Base-by-base conservation (phyloP, 78 protist genomes). In the Dictyostelium purpureum region DNA sequence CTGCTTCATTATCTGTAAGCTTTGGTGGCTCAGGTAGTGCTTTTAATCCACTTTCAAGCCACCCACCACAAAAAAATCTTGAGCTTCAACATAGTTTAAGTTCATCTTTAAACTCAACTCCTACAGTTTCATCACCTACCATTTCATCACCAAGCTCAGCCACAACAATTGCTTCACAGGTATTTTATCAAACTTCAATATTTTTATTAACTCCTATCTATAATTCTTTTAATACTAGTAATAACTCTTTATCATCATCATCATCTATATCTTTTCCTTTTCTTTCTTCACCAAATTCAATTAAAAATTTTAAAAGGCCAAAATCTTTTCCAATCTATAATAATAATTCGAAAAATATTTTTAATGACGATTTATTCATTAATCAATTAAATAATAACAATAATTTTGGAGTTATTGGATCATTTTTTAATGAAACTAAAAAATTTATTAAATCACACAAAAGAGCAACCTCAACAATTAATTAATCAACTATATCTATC, bases 391-490 rank as follows among this genome's bases (percentile, higher is more conserved):
- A 24, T 52, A 21, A 0, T 1, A 59, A n/a, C 10, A 19, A 38
- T 33, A 5, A 40, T 40, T 40, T 35, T 40, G 21, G 31, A 18
- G 12, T n/a, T n/a, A 21, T 69, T 40, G 4, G n/a, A 6, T 69
- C 76, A 40, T 40, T 42, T 18, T 38, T 42, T 42, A 6, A 31
- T 21, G 14, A 4, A 9, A 61, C 71, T 3, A 57, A 40, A 61
- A 78, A 78, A 26, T 14, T 24, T 19, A 61, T n/a, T 11, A 78
- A 78, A 69, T 40, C 56, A 9, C 76, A 47, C 26, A 57, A 66
- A 63, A 78, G 87, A 66, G 45, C 87, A 28, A 33, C 63, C 1
- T 78, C 87, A 5, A 61, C 87, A 54, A 18, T 51, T 10, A 49
- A 35, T 28, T 11, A 40, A 9, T 71, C 42, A n/a, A 19, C 1